Percentiles rank a stretch among this genome's conserved stretches.
phyloP scores from a whole-genome alignment of 2,329 filamentous ascomycete species.

The Lecanicillium sp. region DNA sequence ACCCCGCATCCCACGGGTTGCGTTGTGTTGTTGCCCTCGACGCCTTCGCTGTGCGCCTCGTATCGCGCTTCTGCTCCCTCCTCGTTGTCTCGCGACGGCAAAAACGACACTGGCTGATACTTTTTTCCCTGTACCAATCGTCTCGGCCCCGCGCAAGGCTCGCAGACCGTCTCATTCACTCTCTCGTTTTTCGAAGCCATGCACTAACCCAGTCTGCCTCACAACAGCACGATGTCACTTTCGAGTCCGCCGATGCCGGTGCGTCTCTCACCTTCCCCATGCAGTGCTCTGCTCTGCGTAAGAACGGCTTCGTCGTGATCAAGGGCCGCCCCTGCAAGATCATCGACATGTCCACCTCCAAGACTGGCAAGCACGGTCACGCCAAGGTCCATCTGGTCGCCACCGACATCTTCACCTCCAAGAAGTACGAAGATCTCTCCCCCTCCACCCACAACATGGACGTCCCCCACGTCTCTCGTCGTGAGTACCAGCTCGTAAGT shows the following conservation, averaged over 20 bases:
- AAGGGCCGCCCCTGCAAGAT: conserved; percentile 99
- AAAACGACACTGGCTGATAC: not conserved
- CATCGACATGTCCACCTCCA: conserved; percentile 99
- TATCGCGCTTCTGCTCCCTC: conserved; percentile 33
- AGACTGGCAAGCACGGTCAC: conserved; percentile 99
- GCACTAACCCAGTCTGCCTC: conserved; percentile 11
- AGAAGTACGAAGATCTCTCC: conserved; percentile 99
- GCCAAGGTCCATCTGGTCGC: conserved; percentile 99
- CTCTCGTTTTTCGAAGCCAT: not conserved
- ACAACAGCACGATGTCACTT: conserved; percentile 58
- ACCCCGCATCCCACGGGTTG: conserved; percentile 18
- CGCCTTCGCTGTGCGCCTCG: conserved; percentile 11
- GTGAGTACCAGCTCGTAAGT: conserved; percentile 92
- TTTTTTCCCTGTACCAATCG: not conserved
- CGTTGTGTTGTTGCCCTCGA: conserved; percentile 14
- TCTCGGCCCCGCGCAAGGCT: conserved; percentile 1
- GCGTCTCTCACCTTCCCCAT: conserved; percentile 91
- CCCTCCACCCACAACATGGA: conserved; percentile 98
- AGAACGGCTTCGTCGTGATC: conserved; percentile 98
- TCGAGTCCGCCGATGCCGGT: conserved; percentile 93
- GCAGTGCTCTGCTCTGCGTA: conserved; percentile 99
- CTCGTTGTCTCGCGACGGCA: conserved; percentile 28
- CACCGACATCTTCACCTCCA: conserved; percentile 98
- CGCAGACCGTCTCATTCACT: conserved; percentile 3
- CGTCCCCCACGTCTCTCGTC: conserved; percentile 85